A percentile compares a stretch with the other conserved stretches of the same genome.
Conservation (phyloP, 176 grass and related monocot genomes). For the Musa troglodytarum region DNA sequence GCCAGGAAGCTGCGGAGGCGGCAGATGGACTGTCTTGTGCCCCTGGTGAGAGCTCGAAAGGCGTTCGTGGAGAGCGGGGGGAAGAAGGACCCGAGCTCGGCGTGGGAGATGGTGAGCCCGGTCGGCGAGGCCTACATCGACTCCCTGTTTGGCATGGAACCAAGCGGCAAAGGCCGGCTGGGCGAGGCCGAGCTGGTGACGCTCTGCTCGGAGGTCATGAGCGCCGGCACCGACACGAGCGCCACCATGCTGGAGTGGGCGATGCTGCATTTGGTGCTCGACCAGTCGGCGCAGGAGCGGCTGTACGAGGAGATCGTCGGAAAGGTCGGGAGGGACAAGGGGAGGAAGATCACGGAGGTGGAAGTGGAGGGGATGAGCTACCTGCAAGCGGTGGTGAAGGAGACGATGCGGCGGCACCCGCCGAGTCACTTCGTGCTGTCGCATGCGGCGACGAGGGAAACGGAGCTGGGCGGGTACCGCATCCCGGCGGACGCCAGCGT, state of each 20-base stretch:
- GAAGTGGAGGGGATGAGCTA: not conserved
- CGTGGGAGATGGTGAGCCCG: constrained; percentile 66
- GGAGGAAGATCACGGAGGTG: not conserved
- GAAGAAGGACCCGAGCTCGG: not conserved
- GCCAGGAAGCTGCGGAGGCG: constrained; percentile 43
- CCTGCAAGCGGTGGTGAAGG: constrained; percentile 64
- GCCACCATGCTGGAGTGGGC: constrained; percentile 80
- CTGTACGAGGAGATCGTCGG: constrained; percentile 11
- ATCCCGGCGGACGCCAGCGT: constrained; percentile 62
- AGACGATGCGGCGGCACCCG: constrained; percentile 87
- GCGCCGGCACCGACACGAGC: constrained; percentile 91
- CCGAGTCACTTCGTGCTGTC: constrained; percentile 85
- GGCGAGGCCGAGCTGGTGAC: constrained; percentile 87
- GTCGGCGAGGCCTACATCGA: constrained; percentile 90
- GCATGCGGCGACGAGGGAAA: constrained; percentile 61
- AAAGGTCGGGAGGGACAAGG: not conserved
- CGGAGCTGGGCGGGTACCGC: constrained; percentile 71
- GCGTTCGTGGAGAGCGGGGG: constrained; percentile 51
- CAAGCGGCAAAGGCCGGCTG: constrained; percentile 43
- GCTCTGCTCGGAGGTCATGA: constrained; percentile 98
- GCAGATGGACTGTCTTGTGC: constrained; percentile 64
- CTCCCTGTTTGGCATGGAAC: constrained; percentile 80
- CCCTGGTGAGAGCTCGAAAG: constrained; percentile 51
- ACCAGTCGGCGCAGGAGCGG: constrained; percentile 41
- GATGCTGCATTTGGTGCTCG: constrained; percentile 81